Evolutionary conservation across 441 rosid genomes (phyloP), one percentile per base, ranked within the genome.

Genomic region (Pelargonium fulgidum): DNA sequence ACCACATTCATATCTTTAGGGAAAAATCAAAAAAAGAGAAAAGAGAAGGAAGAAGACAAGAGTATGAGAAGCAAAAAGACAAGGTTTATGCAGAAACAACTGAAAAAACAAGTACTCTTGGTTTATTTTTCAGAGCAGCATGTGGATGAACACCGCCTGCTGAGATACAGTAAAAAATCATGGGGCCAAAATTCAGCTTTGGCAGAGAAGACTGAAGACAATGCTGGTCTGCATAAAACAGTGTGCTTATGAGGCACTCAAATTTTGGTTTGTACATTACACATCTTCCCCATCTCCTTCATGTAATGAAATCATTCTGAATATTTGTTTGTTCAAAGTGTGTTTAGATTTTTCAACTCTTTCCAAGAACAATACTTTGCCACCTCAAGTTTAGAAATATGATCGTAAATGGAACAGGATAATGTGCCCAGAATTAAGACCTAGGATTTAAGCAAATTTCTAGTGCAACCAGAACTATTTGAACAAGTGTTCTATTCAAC

Each of bases 1-100:
- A 64, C 13, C 50, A 72, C 67, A 17, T 62, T 72, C 0, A 56
- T 26, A 22, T 33, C n/a, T 56, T 12, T 1, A 11, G 47, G 33
- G 16, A 9, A 8, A 13, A 56, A 68, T 1, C 44, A 50, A 63
- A 56, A 65, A 16, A 72, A 1, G 10, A 39, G 42, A 39, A 1
- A 39, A 39, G 42, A 39, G 42, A 58, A 8, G 63, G 63, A 58
- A 19, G 29, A 19, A 8, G 13, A 20, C 26, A 19, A 56, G 22
- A 19, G 14, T 10, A 47, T n/a, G 14, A 56, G 62, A 56, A 9
- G 8, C 41, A 17, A 13, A 16, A 13, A n/a, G 0, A 50, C 6
- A 52, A 52, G 59, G 58, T 14, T 3, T 50, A 14, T 50, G 58
- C 7, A 50, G 58, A 50, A 50, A 50, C 17, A 50, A 50, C n/a